phyloP scores from a whole-genome alignment of 1,284 basidiomycete genomes.

The Leccinum solheimii region DNA sequence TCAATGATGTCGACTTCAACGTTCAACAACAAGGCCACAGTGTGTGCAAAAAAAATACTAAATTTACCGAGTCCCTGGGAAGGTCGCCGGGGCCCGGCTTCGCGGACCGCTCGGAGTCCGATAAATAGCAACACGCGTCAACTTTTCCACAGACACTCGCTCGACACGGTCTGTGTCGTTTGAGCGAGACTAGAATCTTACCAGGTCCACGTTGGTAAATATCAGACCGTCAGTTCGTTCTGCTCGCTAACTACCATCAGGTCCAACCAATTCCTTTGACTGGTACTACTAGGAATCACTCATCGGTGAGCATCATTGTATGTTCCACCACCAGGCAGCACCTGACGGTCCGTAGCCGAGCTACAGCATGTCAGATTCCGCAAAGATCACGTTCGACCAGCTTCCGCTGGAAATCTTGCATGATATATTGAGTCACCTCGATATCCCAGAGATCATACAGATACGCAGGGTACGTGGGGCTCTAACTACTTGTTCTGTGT shows the following conservation, averaged over 20 bases:
- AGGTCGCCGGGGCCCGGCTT: neutral
- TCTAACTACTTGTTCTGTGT: neutral
- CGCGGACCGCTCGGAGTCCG: neutral
- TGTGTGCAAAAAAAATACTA: too few species aligned
- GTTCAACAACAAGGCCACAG: too few species aligned
- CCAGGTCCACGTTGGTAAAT: too few species aligned
- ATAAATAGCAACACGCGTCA: too few species aligned
- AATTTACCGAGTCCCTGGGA: neutral
- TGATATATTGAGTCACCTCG: conserved; percentile 11
- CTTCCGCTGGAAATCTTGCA: conserved; percentile 18
- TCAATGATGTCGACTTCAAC: too few species aligned
- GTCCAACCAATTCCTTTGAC: neutral
- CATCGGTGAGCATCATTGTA: too few species aligned
- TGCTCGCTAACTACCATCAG: neutral
- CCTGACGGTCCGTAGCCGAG: neutral
- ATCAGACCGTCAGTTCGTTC: neutral
- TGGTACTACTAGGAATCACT: neutral
- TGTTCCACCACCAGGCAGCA: neutral
- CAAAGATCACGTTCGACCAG: conserved; percentile 1
- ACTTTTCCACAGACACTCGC: too few species aligned
- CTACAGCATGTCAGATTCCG: neutral
- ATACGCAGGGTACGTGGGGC: conserved; percentile 20
- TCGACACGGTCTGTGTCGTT: too few species aligned
- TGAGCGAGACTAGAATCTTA: too few species aligned
- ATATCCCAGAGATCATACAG: conserved; percentile 19